phyloP scores from a whole-genome alignment of 1,284 basidiomycete genomes.

The Inonotus hispidus region DNA sequence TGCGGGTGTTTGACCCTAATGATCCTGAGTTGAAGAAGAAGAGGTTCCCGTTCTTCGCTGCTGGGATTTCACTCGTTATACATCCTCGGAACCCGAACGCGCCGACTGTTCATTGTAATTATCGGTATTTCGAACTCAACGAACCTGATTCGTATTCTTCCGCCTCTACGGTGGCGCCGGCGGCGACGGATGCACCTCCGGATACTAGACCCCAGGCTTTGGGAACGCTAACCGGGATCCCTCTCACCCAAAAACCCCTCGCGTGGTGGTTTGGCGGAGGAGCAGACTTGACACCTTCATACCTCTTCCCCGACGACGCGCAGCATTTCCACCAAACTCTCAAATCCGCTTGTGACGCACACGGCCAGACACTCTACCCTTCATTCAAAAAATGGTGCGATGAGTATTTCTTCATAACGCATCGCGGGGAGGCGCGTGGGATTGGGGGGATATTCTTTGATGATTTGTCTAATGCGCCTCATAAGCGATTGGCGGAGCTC shows the following conservation, averaged over 20 bases:
- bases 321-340: constrained; percentile 82
- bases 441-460: constrained; percentile 98
- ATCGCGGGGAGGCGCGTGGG: constrained; percentile 86
- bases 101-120: constrained; percentile 95
- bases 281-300: constrained; percentile 92
- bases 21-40: constrained; percentile 32
- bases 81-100: constrained; percentile 91
- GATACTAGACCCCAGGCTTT: too few relatives aligned
- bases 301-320: constrained; percentile 86
- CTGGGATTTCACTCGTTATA: constrained; percentile 87
- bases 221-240: not conserved
- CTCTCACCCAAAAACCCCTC: constrained; percentile 30
- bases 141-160: constrained; percentile 33
- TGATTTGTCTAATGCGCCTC: constrained; percentile 65
- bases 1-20: constrained; percentile 51
- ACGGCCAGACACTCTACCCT: constrained; percentile 69
- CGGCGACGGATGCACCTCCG: constrained; percentile 23
- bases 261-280: constrained; percentile 99
- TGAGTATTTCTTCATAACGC: constrained; percentile 94
- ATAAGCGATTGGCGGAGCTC: constrained; percentile 43
- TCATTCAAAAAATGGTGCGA: constrained; percentile 96
- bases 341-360: constrained; percentile 72
- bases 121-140: constrained; percentile 93
- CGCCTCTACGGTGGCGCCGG: constrained; percentile 29
- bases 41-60: constrained; percentile 88